Conservation (phyloP, 345 rosid species). For the Camelina hispida region DNA sequence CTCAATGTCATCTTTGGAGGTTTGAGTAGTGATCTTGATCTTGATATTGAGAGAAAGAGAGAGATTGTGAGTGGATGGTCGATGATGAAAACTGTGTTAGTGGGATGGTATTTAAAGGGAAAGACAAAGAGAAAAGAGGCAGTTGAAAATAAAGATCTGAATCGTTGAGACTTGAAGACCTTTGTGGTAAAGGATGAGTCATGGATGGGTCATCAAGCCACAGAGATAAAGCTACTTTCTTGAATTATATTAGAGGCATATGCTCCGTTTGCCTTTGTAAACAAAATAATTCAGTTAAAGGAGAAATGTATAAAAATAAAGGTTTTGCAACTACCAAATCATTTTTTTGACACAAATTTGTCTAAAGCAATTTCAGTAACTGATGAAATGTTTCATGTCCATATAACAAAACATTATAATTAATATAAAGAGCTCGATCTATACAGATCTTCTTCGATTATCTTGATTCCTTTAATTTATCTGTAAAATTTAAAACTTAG, state of each 20-base stretch:
- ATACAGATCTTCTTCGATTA: background rate
- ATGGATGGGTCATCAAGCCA: constrained; percentile 39
- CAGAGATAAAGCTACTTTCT: constrained; percentile 39
- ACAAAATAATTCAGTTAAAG: constrained; percentile 11
- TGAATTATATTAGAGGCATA: constrained; percentile 12
- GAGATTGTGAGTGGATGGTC: constrained; percentile 21
- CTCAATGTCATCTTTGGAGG: constrained; percentile 38
- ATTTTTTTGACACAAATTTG: background rate
- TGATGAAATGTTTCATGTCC: constrained; percentile 22
- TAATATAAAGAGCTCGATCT: background rate
- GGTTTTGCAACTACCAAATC: constrained; percentile 26
- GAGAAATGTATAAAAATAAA: constrained; percentile 2
- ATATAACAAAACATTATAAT: constrained; percentile 3
- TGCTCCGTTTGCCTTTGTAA: constrained; percentile 33
- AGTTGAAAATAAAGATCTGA: constrained; percentile 29
- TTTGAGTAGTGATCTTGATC: constrained; percentile 17
- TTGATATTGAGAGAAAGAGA: constrained; percentile 6
- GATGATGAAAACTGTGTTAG: constrained; percentile 31
- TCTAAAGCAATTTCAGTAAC: constrained; percentile 9
- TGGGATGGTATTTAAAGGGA: constrained; percentile 42
- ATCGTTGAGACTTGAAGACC: constrained; percentile 30
- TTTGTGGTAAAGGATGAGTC: constrained; percentile 35
- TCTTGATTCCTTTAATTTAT: background rate
- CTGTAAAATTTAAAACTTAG: background rate
- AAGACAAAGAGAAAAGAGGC: constrained; percentile 42